phyloP scores from a whole-genome alignment of 441 rosid genomes.

The Bruguiera hainesii region DNA sequence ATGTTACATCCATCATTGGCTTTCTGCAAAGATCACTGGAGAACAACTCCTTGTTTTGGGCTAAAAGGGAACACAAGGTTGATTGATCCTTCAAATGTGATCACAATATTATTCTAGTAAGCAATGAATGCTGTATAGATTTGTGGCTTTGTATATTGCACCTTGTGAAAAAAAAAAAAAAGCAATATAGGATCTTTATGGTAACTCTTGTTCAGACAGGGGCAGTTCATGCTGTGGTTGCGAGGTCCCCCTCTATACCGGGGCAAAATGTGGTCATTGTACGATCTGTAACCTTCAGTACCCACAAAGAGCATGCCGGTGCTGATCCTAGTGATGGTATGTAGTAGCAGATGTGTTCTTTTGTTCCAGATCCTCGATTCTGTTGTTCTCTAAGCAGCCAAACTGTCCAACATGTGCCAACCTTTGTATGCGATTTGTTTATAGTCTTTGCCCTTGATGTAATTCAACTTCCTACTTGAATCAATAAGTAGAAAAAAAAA shows the following conservation, averaged over 20 bases:
- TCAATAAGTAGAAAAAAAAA: not conserved
- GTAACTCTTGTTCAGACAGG: constrained; percentile 53
- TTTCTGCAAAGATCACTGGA: constrained; percentile 4
- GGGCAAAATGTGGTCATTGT: constrained; percentile 74
- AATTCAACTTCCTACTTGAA: not conserved
- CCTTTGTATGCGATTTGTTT: not conserved
- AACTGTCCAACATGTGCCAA: not conserved
- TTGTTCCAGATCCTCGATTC: constrained; percentile 9
- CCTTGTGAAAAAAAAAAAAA: not conserved
- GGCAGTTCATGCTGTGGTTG: constrained; percentile 37
- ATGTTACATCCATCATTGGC: not conserved
- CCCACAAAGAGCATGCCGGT: constrained; percentile 31
- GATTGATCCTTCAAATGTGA: not conserved
- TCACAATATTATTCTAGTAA: not conserved
- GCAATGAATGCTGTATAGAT: not conserved
- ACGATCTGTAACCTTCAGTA: constrained; percentile 57
- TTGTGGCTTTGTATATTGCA: not conserved
- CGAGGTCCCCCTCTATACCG: constrained; percentile 82
- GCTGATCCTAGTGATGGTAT: constrained; percentile 51
- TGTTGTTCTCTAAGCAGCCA: constrained; percentile 8
- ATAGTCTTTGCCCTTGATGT: not conserved
- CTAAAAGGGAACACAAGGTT: not conserved
- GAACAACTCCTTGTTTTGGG: not conserved
- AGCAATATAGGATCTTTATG: constrained; percentile 5
- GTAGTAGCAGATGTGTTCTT: constrained; percentile 6